Conservation (phyloP, 1,139 yeast species). For the Yamadazyma triangularis region DNA sequence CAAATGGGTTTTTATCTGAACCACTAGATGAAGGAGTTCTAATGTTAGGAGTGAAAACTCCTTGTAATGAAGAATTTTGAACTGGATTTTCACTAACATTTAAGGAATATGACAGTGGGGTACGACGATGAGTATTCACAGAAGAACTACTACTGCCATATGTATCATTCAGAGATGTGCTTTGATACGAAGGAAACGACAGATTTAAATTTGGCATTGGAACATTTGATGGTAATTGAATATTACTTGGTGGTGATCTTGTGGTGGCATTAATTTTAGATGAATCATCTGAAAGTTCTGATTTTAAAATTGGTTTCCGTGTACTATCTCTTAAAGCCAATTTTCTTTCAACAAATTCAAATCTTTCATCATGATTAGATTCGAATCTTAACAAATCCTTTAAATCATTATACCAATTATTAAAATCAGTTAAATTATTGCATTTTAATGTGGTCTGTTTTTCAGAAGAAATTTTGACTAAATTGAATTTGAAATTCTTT, state of each 20-base stretch:
- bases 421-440: slow-evolving; percentile 24
- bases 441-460: slow-evolving; percentile 40
- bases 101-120: neutral
- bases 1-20: slow-evolving; percentile 37
- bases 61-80: slow-evolving; percentile 11
- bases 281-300: neutral
- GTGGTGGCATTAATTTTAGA: too few species aligned
- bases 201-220: neutral
- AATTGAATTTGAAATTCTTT: slow-evolving; percentile 30
- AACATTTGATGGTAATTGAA: neutral
- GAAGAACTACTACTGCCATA: neutral
- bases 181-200: too few species aligned
- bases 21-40: slow-evolving; percentile 28
- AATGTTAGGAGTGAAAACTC: slow-evolving; percentile 37
- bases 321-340: slow-evolving; percentile 5
- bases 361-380: slow-evolving; percentile 29
- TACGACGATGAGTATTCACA: neutral
- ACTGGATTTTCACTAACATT: neutral
- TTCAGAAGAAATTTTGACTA: slow-evolving; percentile 22
- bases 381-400: slow-evolving; percentile 37
- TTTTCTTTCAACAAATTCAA: slow-evolving; percentile 29
- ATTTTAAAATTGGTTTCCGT: slow-evolving; percentile 1
- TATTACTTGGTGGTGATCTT: neutral
- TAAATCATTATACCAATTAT: slow-evolving; percentile 36
- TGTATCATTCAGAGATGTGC: neutral